Evolutionary conservation across 1,284 basidiomycete species (phyloP), one percentile per base, ranked within the genome.

Genomic region (Boletus calvinii): DNA sequence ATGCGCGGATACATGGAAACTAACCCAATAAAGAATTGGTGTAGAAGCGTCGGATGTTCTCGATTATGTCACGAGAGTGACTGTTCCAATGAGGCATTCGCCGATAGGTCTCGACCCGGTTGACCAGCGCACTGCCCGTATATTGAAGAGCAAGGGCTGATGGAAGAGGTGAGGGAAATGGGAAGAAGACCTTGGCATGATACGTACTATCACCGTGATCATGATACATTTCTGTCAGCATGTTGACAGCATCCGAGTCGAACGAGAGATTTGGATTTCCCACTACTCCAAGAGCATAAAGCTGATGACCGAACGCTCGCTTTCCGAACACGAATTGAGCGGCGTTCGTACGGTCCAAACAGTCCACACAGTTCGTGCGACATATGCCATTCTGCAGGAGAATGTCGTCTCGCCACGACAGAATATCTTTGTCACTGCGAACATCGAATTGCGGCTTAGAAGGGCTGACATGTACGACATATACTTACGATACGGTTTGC

Each of bases 151-250:
- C 96, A 53, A 99, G 86, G 1, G 94, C 91, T 95, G 41, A 6
- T 32, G 6, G 36, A 37, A 52, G 52, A 26, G n/a, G 44, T 59
- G 26, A 54, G 54, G 4, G 15, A 17, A 2, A 22, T 22, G 12
- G 24, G 6, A 18, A n/a, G 37, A 39, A 30, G n/a, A 45, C 36
- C 7, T 12, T 20, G 8, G 24, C 24, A 7, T 4, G 17, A 20
- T 31, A 72, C 86, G 62, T 62, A 92, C 92, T 94, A 62, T 97
- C 94, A 1, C 94, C 93, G 62, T 95, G 92, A 68, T 97, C 93
- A 67, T 98, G 94, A 70, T 98, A 99, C 95, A 99, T 98, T 72
- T 98, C 94, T 0, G 95, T 99, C 59, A 99, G 70, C 84, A 99
- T 95, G 68, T 97, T 94, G 44, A 97, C 91, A 0, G 94, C 94